These are phyloP conservation scores for Ensete ventricosum DNA, from an alignment of 176 grass and related monocot species.

Conservation along the genomic window DNA sequence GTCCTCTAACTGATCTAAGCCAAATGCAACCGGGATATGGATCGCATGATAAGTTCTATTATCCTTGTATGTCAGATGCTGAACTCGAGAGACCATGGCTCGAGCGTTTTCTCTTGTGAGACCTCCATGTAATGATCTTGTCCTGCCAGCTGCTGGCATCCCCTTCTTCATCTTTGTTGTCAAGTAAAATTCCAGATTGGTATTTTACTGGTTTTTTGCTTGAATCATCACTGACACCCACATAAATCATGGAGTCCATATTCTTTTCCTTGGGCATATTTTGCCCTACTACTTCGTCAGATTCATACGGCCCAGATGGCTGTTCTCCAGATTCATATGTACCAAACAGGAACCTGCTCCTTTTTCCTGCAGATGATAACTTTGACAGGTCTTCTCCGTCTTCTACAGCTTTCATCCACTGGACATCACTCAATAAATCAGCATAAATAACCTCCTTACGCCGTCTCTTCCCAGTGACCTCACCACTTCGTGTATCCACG, in stretches of 20 bases:
- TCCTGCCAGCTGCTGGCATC: constrained; percentile 36
- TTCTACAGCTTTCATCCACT: constrained; percentile 84
- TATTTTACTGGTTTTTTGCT: not conserved
- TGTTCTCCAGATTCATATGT: constrained; percentile 7
- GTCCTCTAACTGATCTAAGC: no score
- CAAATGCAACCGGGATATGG: no score
- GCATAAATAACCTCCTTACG: constrained; percentile 90
- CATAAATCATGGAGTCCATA: constrained; percentile 17
- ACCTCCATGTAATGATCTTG: constrained; percentile 50
- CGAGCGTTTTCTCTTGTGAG: constrained; percentile 76
- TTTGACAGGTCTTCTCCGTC: constrained; percentile 57
- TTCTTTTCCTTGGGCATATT: constrained; percentile 26
- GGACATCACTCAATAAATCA: constrained; percentile 55
- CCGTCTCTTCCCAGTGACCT: constrained; percentile 53
- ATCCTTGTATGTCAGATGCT: not conserved
- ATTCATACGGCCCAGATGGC: constrained; percentile 29
- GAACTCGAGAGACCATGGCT: constrained; percentile 46
- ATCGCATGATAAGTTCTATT: not conserved
- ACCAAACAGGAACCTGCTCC: constrained; percentile 4
- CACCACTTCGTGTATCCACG: constrained; percentile 30
- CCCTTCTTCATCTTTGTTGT: constrained; percentile 16
- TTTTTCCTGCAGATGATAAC: constrained; percentile 45
- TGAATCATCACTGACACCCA: constrained; percentile 22
- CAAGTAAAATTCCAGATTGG: not conserved
- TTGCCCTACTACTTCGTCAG: constrained; percentile 23